Evolutionary conservation across 1,284 basidiomycete genomes (phyloP).

Genomic region (Naganishia albida): DNA sequence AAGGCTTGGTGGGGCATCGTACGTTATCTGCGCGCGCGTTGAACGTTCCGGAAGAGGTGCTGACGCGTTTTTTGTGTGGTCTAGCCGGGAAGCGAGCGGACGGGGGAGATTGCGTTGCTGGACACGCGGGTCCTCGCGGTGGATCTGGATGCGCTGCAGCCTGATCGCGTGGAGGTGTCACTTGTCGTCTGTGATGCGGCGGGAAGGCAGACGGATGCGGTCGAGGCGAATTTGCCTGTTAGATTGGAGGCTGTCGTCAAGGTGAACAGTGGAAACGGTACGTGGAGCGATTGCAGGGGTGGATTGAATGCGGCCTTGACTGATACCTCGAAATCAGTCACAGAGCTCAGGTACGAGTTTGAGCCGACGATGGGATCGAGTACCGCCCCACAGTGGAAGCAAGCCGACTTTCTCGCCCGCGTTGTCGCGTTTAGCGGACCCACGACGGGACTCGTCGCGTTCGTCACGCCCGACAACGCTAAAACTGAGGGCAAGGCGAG

Average conservation of each 20-base stretch:
- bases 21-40: background rate
- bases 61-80: background rate
- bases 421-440: constrained; percentile 20
- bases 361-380: constrained; percentile 3
- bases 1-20: constrained; percentile 25
- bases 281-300: background rate
- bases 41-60: background rate
- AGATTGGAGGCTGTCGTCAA: background rate
- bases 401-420: constrained; percentile 17
- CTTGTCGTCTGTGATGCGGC: constrained; percentile 1
- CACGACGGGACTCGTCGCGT: constrained; percentile 1
- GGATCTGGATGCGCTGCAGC: constrained; percentile 14
- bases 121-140: constrained; percentile 1
- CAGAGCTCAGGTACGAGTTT: constrained; percentile 12
- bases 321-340: background rate
- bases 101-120: constrained; percentile 10
- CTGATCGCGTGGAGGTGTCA: constrained; percentile 2
- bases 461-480: background rate
- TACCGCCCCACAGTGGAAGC: background rate
- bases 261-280: background rate
- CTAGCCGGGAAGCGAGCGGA: constrained; percentile 17
- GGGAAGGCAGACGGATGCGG: background rate
- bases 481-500: background rate
- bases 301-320: background rate
- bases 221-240: constrained; percentile 13